Conservation (phyloP, 805 yeast genomes). For the Kuraishia hungarica region DNA sequence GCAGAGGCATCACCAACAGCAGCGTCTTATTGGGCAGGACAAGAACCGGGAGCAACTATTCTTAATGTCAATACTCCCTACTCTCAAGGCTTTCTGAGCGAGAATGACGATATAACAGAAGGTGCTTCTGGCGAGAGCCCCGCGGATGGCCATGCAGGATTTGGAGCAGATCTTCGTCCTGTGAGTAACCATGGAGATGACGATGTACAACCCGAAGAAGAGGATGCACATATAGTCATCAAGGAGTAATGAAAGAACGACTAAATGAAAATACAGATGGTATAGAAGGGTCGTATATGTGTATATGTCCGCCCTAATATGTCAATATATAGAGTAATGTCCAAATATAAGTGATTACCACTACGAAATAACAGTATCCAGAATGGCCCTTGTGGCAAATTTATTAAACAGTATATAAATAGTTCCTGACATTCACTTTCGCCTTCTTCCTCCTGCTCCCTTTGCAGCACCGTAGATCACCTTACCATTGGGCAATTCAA, state of each 20-base stretch:
- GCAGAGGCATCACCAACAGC: constrained; percentile 1
- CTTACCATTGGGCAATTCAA: constrained; percentile 55
- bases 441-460: constrained; percentile 2
- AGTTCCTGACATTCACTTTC: constrained; percentile 1
- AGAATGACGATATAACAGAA: not conserved
- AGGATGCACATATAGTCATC: not conserved
- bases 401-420: too few species aligned
- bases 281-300: too few species aligned
- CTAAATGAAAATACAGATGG: too few species aligned
- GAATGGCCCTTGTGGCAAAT: too few species aligned
- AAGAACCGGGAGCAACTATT: not conserved
- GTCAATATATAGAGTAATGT: too few species aligned
- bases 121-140: not conserved
- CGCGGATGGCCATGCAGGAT: not conserved
- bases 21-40: not conserved
- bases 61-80: not conserved
- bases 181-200: constrained; percentile 1
- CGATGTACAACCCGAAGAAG: not conserved
- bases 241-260: not conserved
- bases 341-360: too few species aligned
- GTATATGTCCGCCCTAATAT: too few species aligned
- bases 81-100: not conserved
- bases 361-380: too few species aligned
- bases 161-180: not conserved
- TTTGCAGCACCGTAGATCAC: constrained; percentile 24